Evolutionary conservation across 1,284 basidiomycete genomes (phyloP).

Genomic region (Ceratobasidium sp.): DNA sequence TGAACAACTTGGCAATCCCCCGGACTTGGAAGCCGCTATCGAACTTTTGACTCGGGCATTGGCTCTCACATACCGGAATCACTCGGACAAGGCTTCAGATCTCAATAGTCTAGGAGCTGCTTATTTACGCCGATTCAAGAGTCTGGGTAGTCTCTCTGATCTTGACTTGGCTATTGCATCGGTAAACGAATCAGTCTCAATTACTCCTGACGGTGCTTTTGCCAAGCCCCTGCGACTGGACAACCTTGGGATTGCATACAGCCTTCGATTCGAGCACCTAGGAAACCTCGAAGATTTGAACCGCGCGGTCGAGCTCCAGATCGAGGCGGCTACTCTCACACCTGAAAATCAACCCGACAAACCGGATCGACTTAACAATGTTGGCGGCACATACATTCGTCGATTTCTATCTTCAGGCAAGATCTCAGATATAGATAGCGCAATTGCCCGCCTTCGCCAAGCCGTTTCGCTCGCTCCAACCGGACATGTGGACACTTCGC

Average conservation of each 20-base stretch:
- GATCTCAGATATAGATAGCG: not conserved
- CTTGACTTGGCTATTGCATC: not conserved
- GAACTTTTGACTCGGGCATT: slow-evolving; percentile 3
- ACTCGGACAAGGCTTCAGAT: not conserved
- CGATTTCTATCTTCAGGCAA: not conserved
- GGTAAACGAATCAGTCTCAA: not conserved
- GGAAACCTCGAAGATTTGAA: not conserved
- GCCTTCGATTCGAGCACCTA: not conserved
- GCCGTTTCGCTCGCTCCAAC: slow-evolving; percentile 1
- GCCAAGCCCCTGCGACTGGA: not conserved
- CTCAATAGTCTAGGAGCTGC: not conserved
- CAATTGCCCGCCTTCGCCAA: not conserved
- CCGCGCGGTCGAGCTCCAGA: not conserved
- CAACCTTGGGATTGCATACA: not conserved
- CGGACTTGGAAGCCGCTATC: not conserved
- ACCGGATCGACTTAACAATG: not conserved
- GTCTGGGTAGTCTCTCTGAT: not conserved
- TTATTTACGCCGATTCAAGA: not conserved
- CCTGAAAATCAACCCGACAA: not conserved
- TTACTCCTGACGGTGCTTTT: slow-evolving; percentile 2
- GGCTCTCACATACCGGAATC: not conserved
- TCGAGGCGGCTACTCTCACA: not conserved
- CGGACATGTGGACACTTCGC: not conserved
- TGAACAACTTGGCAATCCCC: not conserved
- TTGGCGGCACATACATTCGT: not conserved